phyloP scores from a whole-genome alignment of 129 eudicot species.

The Solidago caesia region DNA sequence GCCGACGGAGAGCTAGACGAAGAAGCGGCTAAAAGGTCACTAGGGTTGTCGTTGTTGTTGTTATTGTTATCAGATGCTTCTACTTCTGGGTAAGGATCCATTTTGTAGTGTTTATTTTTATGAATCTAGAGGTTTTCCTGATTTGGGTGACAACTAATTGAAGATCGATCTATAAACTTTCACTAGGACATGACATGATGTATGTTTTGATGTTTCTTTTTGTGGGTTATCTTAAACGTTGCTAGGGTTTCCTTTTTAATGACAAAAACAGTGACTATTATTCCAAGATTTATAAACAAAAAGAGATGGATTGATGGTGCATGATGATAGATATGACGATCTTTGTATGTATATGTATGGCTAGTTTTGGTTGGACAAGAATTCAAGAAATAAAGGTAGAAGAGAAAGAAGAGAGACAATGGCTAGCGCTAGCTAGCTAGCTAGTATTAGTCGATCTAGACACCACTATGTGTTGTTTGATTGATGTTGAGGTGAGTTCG shows the following conservation, averaged over 20 bases:
- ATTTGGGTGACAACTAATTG: slow-evolving; percentile 28
- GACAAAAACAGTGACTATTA: slow-evolving; percentile 25
- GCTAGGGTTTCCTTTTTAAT: slow-evolving; percentile 39
- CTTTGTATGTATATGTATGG: slow-evolving; percentile 14
- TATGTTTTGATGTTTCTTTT: slow-evolving; percentile 1
- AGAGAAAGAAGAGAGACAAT: not conserved
- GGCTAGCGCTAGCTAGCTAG: not conserved
- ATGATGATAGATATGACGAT: slow-evolving; percentile 16
- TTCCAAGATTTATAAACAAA: not conserved
- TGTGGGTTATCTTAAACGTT: slow-evolving; percentile 9
- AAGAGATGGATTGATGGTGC: not conserved
- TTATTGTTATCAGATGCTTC: slow-evolving; percentile 23
- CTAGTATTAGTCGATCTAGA: not conserved
- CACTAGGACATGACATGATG: slow-evolving; percentile 6
- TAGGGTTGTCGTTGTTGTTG: slow-evolving; percentile 29
- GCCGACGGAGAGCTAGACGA: slow-evolving; percentile 25
- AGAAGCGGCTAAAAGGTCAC: slow-evolving; percentile 15
- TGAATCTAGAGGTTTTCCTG: slow-evolving; percentile 18
- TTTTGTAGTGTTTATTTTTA: slow-evolving; percentile 17
- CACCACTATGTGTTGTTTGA: not conserved
- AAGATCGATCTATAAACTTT: not conserved
- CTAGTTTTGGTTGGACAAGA: slow-evolving; percentile 7
- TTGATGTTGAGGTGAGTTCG: slow-evolving; percentile 31
- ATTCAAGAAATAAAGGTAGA: not conserved
- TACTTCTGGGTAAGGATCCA: slow-evolving; percentile 50